Evolutionary conservation across 1,284 basidiomycete genomes (phyloP).

Genomic region (Rhodotorula sp.): DNA sequence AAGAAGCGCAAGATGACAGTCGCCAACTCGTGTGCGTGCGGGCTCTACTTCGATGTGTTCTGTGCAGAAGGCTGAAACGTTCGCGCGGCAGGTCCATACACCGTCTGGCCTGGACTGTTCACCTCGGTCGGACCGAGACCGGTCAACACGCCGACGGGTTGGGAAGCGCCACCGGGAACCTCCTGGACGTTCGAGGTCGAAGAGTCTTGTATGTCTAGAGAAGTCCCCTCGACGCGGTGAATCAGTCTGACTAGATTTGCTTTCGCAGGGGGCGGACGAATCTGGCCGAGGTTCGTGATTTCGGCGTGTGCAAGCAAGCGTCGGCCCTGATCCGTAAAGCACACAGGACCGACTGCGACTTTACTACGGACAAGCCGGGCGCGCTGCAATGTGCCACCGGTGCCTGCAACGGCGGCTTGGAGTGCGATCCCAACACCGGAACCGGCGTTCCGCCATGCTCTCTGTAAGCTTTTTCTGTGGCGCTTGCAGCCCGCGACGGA

Average conservation of each 20-base stretch:
- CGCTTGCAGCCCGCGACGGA: rapidly evolving
- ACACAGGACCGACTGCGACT: constrained; percentile 16
- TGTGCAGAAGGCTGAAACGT: not conserved
- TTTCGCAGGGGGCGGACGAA: not conserved
- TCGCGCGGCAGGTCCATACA: constrained; percentile 6
- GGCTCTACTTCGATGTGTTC: too few species aligned
- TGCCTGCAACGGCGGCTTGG: constrained; percentile 14
- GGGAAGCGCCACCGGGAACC: constrained; percentile 22
- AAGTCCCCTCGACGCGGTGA: not conserved
- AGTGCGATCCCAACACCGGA: constrained; percentile 1
- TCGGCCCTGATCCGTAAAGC: not conserved
- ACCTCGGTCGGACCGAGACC: constrained; percentile 12
- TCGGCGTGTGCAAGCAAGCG: not conserved
- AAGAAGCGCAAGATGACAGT: constrained; percentile 1
- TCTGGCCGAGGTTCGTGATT: not conserved
- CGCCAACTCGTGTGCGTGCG: not conserved
- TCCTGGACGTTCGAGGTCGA: constrained; percentile 15
- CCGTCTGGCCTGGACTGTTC: constrained; percentile 17
- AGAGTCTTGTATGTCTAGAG: not conserved
- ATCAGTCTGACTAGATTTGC: not conserved
- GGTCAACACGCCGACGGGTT: constrained; percentile 11
- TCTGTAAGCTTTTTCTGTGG: not conserved
- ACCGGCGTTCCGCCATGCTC: not conserved
- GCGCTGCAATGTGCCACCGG: constrained; percentile 1
- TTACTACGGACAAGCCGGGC: not conserved